phyloP scores from a whole-genome alignment of 2,329 filamentous ascomycete genomes.

The Xylariaceae sp. region DNA sequence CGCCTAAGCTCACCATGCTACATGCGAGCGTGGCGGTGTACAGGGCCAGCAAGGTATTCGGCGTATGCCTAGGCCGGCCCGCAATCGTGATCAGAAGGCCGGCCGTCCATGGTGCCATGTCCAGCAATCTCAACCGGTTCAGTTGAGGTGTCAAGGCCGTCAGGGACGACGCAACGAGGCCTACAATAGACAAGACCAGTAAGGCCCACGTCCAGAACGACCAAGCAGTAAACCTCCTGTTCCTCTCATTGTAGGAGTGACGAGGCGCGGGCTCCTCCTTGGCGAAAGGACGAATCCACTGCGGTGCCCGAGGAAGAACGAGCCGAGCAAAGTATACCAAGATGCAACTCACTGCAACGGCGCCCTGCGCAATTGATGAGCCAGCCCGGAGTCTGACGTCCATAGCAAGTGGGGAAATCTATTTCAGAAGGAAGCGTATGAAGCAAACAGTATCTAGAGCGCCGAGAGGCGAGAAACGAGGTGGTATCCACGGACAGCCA shows the following conservation, averaged over 20 bases:
- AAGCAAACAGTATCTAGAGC: too few species aligned
- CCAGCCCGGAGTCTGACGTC: constrained; percentile 13
- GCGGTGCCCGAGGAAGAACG: constrained; percentile 30
- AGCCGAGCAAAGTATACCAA: constrained; percentile 25
- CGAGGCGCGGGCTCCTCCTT: constrained; percentile 33
- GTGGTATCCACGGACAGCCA: too few species aligned
- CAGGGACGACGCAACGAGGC: constrained; percentile 31
- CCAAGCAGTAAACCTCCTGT: constrained; percentile 28
- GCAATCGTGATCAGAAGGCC: constrained; percentile 33
- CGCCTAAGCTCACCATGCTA: constrained; percentile 23
- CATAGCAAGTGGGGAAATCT: constrained; percentile 19
- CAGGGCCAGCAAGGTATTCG: constrained; percentile 36
- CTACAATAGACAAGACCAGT: constrained; percentile 28
- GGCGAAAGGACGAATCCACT: constrained; percentile 41
- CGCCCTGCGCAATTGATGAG: constrained; percentile 27
- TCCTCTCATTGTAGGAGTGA: constrained; percentile 8
- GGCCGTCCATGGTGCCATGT: constrained; percentile 36
- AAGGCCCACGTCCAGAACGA: constrained; percentile 36
- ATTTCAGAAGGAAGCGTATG: too few species aligned
- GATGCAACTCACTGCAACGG: constrained; percentile 28
- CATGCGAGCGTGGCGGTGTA: constrained; percentile 34
- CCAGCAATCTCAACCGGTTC: constrained; percentile 27
- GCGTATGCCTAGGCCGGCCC: constrained; percentile 38
- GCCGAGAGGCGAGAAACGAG: too few species aligned
- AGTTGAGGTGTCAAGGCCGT: constrained; percentile 28